Conservation (phyloP, 345 rosid species). For the Brassica nigra region DNA sequence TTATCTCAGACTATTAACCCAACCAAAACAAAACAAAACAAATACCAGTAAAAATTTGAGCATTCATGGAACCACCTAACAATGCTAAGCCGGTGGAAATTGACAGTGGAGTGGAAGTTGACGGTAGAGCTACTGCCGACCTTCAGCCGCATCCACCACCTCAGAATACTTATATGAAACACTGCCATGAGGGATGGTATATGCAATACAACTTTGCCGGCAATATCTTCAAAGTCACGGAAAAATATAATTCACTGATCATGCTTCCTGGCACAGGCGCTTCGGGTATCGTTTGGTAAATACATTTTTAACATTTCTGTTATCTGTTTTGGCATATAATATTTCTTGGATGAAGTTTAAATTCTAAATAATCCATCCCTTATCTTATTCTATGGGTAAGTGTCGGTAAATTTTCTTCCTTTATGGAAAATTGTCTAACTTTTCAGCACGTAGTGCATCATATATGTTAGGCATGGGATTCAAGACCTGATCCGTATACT, state of each 20-base stretch:
- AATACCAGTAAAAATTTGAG: not conserved
- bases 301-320: not conserved
- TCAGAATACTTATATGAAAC: constrained; percentile 15
- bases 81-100: too few species aligned
- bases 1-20: not conserved
- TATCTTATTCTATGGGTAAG: too few species aligned
- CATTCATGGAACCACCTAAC: too few species aligned
- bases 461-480: not conserved
- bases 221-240: constrained; percentile 71
- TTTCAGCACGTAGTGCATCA: not conserved
- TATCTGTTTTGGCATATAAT: not conserved
- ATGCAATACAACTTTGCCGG: constrained; percentile 72
- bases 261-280: constrained; percentile 83
- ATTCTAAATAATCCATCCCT: too few species aligned
- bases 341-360: too few species aligned
- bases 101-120: too few species aligned
- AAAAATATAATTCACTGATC: constrained; percentile 82
- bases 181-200: constrained; percentile 70
- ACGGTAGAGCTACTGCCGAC: too few species aligned
- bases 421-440: too few species aligned
- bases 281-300: constrained; percentile 84
- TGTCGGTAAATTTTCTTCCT: too few species aligned
- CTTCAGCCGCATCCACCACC: too few species aligned
- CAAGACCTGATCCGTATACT: not conserved
- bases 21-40: not conserved